phyloP scores from a whole-genome alignment of 305 asterid species.

The Fraxinus paxiana region DNA sequence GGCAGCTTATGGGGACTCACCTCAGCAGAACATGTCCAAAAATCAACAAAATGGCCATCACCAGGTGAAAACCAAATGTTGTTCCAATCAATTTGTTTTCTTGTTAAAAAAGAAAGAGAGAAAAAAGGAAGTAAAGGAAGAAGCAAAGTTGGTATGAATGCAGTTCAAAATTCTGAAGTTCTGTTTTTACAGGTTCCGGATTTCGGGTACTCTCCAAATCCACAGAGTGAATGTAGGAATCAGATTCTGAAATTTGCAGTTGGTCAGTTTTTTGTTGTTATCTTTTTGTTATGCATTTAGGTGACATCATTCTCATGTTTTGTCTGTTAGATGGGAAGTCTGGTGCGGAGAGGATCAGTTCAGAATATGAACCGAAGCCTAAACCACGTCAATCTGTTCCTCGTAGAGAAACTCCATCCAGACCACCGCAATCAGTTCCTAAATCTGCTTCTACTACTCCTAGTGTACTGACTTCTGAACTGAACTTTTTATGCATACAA shows the following conservation, averaged over 20 bases:
- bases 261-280: background rate
- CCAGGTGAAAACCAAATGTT: slow-evolving; percentile 57
- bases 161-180: slow-evolving; percentile 26
- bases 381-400: slow-evolving; percentile 50
- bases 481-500: slow-evolving; percentile 3
- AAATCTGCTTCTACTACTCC: slow-evolving; percentile 67
- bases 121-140: slow-evolving; percentile 1
- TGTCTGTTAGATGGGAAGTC: slow-evolving; percentile 59
- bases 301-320: slow-evolving; percentile 12
- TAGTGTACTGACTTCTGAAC: slow-evolving; percentile 42
- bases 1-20: slow-evolving; percentile 92
- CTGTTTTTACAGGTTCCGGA: slow-evolving; percentile 67
- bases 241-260: slow-evolving; percentile 17
- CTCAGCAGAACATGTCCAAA: slow-evolving; percentile 65
- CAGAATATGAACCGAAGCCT: slow-evolving; percentile 56
- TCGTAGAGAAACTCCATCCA: slow-evolving; percentile 57
- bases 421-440: slow-evolving; percentile 61
- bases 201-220: slow-evolving; percentile 79
- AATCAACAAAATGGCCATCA: slow-evolving; percentile 70
- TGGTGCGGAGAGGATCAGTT: slow-evolving; percentile 59
- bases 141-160: slow-evolving; percentile 13
- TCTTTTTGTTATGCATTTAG: background rate
- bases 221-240: slow-evolving; percentile 54
- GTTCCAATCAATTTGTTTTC: slow-evolving; percentile 25
- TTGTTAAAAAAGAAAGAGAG: slow-evolving; percentile 2